Evolutionary conservation across 495 filamentous ascomycete species (phyloP), one percentile per base, ranked within the genome.

Genomic region (Aspergillus ellipticus): DNA sequence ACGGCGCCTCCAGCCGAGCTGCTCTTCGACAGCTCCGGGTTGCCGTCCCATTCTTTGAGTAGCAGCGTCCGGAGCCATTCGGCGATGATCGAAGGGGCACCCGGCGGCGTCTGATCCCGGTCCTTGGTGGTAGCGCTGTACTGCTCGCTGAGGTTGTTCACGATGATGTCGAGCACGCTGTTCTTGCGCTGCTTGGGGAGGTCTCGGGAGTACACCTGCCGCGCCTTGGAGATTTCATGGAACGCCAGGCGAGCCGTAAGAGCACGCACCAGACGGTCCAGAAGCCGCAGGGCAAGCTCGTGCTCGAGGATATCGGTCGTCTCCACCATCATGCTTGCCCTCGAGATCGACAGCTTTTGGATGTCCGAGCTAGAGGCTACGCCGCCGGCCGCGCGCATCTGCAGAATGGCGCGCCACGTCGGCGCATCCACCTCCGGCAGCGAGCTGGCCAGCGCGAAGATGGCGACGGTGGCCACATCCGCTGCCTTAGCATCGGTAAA

Each of bases 1-100:
- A 97, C 72, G 26, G 88, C 87, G 28, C 87, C 87, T 43, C 87
- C 88, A 43, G 88, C 83, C 20, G 85, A 74, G 22, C 85, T 82
- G 64, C 84, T 83, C 47, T 79, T 80, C 1, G 81, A 72, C 51
- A 94, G 79, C 33, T 85, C 82, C 1, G 87, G 81, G 53, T 82
- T 82, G 6, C 89, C 88, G 62, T 90, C 82, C 90, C 90, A 95
- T 57, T 87, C 83, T 35, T 85, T 82, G 13, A 93, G 65, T 63
- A 95, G 80, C 13, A 92, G 78, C 0, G 86, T 85, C 51, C 86
- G 80, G 17, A 91, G 81, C 89, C 88, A 93, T 63, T 92, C 89
- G 7, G 92, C 71, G n/a, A 91, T 82, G 62, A 67, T 80, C 58
- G 66, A 77, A 72, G 64, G 81, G 56, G 56, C 74, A 20, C 56